Conservation (phyloP, 2,329 filamentous ascomycete genomes). For the Acarospora socialis region DNA sequence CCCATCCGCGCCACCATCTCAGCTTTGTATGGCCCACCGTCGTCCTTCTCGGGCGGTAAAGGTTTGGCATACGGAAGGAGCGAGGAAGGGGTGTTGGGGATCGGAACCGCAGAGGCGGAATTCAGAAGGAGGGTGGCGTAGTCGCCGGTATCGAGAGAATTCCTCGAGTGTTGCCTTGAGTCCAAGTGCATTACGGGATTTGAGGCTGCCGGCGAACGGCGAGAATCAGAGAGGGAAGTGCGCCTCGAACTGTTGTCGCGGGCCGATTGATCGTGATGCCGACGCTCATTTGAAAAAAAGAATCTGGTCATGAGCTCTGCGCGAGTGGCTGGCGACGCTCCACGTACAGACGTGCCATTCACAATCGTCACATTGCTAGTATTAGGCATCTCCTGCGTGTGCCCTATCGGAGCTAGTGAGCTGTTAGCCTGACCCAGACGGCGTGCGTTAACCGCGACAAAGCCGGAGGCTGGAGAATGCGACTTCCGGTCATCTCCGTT, state of each 20-base stretch:
- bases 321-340: constrained; percentile 41
- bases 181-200: constrained; percentile 5
- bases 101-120: constrained; percentile 34
- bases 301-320: constrained; percentile 50
- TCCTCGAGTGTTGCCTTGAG: no score
- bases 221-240: constrained; percentile 1
- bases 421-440: constrained; percentile 4
- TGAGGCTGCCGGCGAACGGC: constrained; percentile 8
- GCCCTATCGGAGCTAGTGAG: constrained; percentile 5
- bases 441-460: constrained; percentile 44
- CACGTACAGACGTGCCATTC: constrained; percentile 34
- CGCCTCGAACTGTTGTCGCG: constrained; percentile 16
- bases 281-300: constrained; percentile 44
- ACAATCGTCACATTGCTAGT: constrained; percentile 34
- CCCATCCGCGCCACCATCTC: constrained; percentile 66
- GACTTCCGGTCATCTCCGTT: constrained; percentile 21
- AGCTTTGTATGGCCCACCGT: constrained; percentile 44
- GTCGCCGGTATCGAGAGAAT: constrained; percentile 16
- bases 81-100: constrained; percentile 39
- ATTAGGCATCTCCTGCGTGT: constrained; percentile 26
- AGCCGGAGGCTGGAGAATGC: constrained; percentile 37
- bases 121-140: constrained; percentile 26
- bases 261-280: constrained; percentile 20
- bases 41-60: constrained; percentile 24
- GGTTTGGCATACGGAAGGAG: constrained; percentile 36